Evolutionary conservation across 768 basidiomycete genomes (phyloP), one percentile per base, ranked within the genome.

Genomic region (Mycena capillaripes): DNA sequence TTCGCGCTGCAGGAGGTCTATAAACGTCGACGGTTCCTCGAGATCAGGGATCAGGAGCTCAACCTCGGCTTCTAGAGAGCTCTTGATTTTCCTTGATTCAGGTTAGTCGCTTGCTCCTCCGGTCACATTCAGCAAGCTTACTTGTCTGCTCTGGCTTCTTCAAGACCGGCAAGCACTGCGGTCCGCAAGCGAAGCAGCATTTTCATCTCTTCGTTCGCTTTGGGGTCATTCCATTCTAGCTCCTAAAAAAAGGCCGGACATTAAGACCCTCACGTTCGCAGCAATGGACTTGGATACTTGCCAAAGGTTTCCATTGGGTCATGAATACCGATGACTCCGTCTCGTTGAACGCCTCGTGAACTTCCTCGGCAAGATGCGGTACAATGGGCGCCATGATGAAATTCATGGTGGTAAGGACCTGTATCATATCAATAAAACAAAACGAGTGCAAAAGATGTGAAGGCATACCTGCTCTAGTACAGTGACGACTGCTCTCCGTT

Each of bases 301-400:
- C 96, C 70, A 95, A 77, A 27, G 90, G 87, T 52, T 75, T 78
- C 96, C 96, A 97, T n/a, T 82, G 83, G 4, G 83, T 86, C 71
- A 84, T 84, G 77, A 97, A 97, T n/a, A 95, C 87, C 0, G 95
- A 97, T 0, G 78, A 79, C 0, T 75, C 79, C 34, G 84, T 78
- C 7, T 78, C 75, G 56, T 82, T 79, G 79, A 80, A 74, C 27
- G 85, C 82, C 32, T 88, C 85, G 75, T 94, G 88, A 66, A 97
- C 90, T 80, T 98, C 97, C 81, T 98, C 97, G 0, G 95, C 94
- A 7, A 98, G 88, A 78, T 97, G 94, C 11, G 97, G 97, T 2
- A 95, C 85, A 30, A 98, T 91, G 0, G 97, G 97, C 0, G 95
- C 94, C 55, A 97, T 84, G 3, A 95, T 86, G 4, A 86, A 87